Evolutionary conservation across 108 stramenopile genomes (phyloP).

Genomic region (Cafeteria roenbergensis): DNA sequence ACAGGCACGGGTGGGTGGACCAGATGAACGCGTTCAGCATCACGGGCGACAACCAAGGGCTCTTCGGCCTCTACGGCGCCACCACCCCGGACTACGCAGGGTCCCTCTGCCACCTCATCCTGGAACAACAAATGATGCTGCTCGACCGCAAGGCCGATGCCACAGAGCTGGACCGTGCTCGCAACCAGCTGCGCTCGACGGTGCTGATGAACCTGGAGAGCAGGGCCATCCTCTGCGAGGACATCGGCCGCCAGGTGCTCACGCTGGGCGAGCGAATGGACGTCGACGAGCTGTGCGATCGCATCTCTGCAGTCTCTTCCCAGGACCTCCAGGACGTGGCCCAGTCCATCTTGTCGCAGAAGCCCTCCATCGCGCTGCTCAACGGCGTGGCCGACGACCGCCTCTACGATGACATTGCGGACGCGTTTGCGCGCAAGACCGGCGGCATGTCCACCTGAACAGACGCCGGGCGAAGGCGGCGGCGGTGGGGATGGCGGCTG

Average conservation of each 20-base stretch:
- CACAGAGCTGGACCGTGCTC: constrained; percentile 74
- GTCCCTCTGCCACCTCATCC: constrained; percentile 50
- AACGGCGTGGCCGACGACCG: background rate
- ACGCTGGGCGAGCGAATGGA: constrained; percentile 77
- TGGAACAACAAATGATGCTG: constrained; percentile 60
- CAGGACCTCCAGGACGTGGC: constrained; percentile 70
- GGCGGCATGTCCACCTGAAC: too few relatives aligned
- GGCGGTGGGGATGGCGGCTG: too few relatives aligned
- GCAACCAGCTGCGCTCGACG: constrained; percentile 92
- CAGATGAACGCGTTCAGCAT: constrained; percentile 73
- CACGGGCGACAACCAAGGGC: constrained; percentile 71
- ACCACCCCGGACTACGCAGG: constrained; percentile 36
- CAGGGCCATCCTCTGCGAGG: constrained; percentile 78
- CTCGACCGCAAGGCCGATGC: constrained; percentile 51
- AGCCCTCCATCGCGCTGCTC: constrained; percentile 49
- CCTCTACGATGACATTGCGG: too few relatives aligned
- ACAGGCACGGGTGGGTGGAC: constrained; percentile 77
- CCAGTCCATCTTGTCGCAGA: constrained; percentile 44
- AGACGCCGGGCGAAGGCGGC: too few relatives aligned
- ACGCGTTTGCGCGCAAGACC: too few relatives aligned
- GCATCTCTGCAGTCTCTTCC: constrained; percentile 78
- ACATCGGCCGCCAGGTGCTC: constrained; percentile 83
- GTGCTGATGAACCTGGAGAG: constrained; percentile 90
- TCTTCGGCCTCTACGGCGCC: constrained; percentile 72
- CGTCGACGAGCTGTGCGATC: constrained; percentile 58